Evolutionary conservation across 1,284 basidiomycete species (phyloP), one percentile per base, ranked within the genome.

Genomic region (Ganoderma lingzhi): DNA sequence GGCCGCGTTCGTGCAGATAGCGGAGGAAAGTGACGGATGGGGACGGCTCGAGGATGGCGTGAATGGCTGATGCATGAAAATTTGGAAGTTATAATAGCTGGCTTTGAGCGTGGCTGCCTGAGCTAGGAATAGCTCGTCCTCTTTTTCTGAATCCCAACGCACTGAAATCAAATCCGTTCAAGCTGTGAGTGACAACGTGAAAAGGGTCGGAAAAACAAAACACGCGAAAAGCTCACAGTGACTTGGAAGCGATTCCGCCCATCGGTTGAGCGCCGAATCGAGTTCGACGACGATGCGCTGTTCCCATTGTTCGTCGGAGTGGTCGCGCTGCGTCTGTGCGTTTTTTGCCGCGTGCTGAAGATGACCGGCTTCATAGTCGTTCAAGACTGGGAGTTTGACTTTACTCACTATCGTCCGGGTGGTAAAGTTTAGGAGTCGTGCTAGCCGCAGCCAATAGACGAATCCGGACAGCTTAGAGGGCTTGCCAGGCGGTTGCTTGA

Each of bases 41-140:
- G 78, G 78, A 6, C 81, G 42, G 0, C 42, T 44, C 3, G 61
- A 56, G n/a, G 56, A 35, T 6, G 51, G 35, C 51, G 63, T 64
- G 56, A 64, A 68, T 10, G 56, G 45, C 1, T 62, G 42, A 58
- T 96, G 94, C 44, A 94, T 89, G 53, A 91, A 84, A 75, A 96
- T 94, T 74, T 92, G 92, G n/a, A 90, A 82, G 69, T 90, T 84
- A 77, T 95, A 94, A 77, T 93, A 95, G 12, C 84, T 81, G 2
- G 86, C 80, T 72, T 93, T 92, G 2, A 96, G 83, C 15, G 82
- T 74, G 0, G 88, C 90, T 0, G 92, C 92, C 80, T 95, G 93
- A 69, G 88, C 83, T 79, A 95, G 92, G 73, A 90, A 89, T 1
- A 80, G 71, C 0, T 66, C 65, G 70, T 92, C 81, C 72, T 88